Evolutionary conservation across 2,329 filamentous ascomycete genomes (phyloP).

Genomic region (Botrytis tulipae): DNA sequence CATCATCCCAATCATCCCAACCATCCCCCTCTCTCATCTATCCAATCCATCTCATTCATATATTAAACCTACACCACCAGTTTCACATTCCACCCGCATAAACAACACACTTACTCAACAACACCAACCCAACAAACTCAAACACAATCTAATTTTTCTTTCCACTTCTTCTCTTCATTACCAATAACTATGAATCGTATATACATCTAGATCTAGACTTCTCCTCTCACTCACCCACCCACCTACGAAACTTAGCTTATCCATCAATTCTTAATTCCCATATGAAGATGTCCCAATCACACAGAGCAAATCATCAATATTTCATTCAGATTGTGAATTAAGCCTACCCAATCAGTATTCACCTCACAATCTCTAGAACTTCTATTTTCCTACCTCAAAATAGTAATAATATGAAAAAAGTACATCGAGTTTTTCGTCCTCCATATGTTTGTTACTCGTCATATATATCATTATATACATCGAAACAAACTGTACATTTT

Average conservation of each 20-base stretch:
- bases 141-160: not conserved
- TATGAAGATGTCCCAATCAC: not conserved
- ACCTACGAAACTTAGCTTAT: not conserved
- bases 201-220: not conserved
- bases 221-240: not conserved
- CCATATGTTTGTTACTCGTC: fast-evolving
- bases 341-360: too few relatives aligned
- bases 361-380: not conserved
- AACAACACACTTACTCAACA: not conserved
- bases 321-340: too few relatives aligned
- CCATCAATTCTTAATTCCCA: not conserved
- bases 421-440: not conserved
- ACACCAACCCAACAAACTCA: not conserved
- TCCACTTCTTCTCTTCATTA: not conserved
- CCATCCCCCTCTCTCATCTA: not conserved
- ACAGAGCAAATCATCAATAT: too few relatives aligned
- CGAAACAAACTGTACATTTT: fast-evolving
- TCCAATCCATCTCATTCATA: not conserved
- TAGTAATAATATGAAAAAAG: not conserved
- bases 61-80: not conserved
- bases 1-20: not conserved
- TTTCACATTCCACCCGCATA: not conserved
- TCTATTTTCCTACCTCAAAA: not conserved
- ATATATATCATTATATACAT: not conserved
- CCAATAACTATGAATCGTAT: not conserved